phyloP scores from a whole-genome alignment of 2,329 filamentous ascomycete species.

The Aurifilum marmelostoma region DNA sequence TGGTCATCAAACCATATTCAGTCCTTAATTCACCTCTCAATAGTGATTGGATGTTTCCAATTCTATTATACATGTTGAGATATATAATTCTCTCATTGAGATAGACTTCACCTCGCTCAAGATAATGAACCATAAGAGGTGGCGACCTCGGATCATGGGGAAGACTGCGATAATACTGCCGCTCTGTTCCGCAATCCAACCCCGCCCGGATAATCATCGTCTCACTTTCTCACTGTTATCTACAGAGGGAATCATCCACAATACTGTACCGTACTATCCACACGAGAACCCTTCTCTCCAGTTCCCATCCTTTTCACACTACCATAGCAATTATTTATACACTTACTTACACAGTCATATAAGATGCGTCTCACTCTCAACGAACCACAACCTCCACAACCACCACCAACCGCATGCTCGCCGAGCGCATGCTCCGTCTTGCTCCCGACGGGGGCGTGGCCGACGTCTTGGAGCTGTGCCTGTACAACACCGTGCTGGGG shows the following conservation, averaged over 20 bases:
- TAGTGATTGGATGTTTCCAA: too few species aligned
- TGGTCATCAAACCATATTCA: neutral
- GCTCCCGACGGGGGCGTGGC: constrained; percentile 53
- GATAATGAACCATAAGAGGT: neutral
- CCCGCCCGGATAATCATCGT: neutral
- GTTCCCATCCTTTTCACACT: too few species aligned
- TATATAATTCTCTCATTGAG: too few species aligned
- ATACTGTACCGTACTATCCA: neutral
- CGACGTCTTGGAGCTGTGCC: constrained; percentile 63
- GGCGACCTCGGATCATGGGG: neutral
- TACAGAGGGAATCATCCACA: neutral
- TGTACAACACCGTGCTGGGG: constrained; percentile 64
- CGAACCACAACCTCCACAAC: neutral
- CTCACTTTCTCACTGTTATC: neutral
- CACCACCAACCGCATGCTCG: constrained; percentile 48
- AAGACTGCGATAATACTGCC: neutral
- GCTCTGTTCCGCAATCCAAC: neutral
- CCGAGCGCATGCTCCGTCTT: constrained; percentile 56
- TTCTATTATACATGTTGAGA: too few species aligned
- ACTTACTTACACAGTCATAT: too few species aligned
- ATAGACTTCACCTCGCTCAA: neutral
- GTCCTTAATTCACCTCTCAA: too few species aligned
- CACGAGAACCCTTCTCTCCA: too few species aligned
- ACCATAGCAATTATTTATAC: neutral
- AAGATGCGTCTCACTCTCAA: neutral